Conservation (phyloP, 2,329 filamentous ascomycete genomes). For the Neocatenulostroma microsporum region DNA sequence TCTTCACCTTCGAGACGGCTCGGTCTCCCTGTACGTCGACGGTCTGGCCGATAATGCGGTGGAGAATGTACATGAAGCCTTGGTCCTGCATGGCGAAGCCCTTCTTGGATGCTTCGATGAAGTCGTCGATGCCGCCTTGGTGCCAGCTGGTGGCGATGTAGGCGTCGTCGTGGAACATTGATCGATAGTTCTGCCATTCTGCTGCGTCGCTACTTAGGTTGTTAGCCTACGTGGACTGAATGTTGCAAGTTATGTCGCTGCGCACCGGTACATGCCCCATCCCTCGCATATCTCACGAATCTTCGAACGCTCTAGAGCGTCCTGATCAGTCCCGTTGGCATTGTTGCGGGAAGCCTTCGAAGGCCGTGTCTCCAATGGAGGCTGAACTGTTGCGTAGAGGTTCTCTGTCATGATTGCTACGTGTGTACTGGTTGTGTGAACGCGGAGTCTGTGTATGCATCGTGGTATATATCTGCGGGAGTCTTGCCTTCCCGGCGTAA, state of each 20-base stretch:
- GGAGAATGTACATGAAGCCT: conserved; percentile 5
- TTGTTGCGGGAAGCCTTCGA: conserved; percentile 1
- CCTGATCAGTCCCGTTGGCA: conserved; percentile 3
- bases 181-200: conserved; percentile 5
- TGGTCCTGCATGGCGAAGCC: conserved; percentile 5
- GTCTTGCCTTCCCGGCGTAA: no score
- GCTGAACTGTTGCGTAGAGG: conserved; percentile 2
- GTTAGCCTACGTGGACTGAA: no score
- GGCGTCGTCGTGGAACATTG: conserved; percentile 4
- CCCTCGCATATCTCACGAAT: conserved; percentile 4
- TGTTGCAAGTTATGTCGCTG: background rate
- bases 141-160: conserved; percentile 3
- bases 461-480: no score
- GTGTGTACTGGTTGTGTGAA: no score
- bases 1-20: conserved; percentile 3
- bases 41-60: conserved; percentile 3
- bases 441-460: no score
- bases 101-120: conserved; percentile 4
- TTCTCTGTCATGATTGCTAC: conserved; percentile 2
- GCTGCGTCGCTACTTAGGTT: conserved; percentile 1
- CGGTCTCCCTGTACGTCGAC: conserved; percentile 1
- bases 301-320: conserved; percentile 1
- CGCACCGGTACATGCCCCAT: conserved; percentile 3
- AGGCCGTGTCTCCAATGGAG: background rate
- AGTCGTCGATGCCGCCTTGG: conserved; percentile 6